Evolutionary conservation across 208 protist species (phyloP).

Genomic region (Trypanosomatidae sp.): DNA sequence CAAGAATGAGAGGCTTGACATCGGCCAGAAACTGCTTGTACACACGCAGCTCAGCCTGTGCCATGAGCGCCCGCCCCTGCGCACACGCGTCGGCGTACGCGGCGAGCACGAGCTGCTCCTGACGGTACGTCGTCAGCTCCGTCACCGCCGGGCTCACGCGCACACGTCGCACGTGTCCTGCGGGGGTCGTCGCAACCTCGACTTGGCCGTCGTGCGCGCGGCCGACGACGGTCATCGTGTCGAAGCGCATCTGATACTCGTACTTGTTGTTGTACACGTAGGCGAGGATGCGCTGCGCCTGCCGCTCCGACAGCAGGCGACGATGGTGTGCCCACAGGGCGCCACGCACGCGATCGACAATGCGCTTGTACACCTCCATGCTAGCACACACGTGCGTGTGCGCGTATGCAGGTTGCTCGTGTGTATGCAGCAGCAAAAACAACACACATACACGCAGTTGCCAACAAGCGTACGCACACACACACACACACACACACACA

Average conservation of each 20-base stretch:
- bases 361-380: constrained; percentile 86
- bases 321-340: constrained; percentile 87
- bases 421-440: not conserved
- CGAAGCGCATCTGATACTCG: constrained; percentile 87
- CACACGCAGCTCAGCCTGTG: constrained; percentile 74
- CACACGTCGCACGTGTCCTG: constrained; percentile 71
- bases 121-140: constrained; percentile 38
- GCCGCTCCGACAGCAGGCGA: constrained; percentile 81
- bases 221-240: constrained; percentile 81
- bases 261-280: constrained; percentile 93
- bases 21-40: constrained; percentile 87
- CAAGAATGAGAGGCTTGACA: constrained; percentile 79
- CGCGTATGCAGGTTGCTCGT: not conserved
- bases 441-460: not conserved
- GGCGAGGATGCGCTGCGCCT: constrained; percentile 85
- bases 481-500: constrained; percentile 2
- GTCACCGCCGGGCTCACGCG: constrained; percentile 72
- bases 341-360: constrained; percentile 79
- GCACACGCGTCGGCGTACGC: constrained; percentile 73
- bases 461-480: no score
- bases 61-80: constrained; percentile 67
- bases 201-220: constrained; percentile 60
- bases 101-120: constrained; percentile 61
- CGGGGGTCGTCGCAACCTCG: constrained; percentile 82
- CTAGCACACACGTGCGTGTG: not conserved